Evolutionary conservation across 2,329 filamentous ascomycete genomes (phyloP).

Genomic region (Fusarium coffeatum): DNA sequence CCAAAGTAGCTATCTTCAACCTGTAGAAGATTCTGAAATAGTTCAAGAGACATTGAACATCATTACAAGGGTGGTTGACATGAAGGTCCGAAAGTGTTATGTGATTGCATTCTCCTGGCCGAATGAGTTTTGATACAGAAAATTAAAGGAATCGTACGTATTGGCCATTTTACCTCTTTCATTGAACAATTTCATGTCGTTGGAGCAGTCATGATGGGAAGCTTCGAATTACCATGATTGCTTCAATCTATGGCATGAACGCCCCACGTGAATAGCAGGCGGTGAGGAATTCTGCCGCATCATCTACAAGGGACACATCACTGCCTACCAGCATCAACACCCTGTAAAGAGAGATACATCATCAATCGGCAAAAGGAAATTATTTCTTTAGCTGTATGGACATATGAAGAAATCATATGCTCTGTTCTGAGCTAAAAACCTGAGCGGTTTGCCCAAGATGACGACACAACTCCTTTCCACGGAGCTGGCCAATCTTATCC

Average conservation of each 20-base stretch:
- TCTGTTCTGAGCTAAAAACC: constrained; percentile 42
- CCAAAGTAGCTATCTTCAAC: not conserved
- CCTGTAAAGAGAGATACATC: constrained; percentile 30
- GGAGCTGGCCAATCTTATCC: constrained; percentile 89
- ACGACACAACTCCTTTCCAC: constrained; percentile 89
- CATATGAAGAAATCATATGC: constrained; percentile 34
- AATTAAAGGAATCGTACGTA: too few relatives aligned
- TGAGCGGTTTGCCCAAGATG: constrained; percentile 67
- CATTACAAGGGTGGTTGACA: not conserved
- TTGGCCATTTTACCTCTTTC: too few relatives aligned
- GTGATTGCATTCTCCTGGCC: not conserved
- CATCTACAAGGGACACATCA: constrained; percentile 49
- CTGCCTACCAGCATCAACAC: constrained; percentile 39
- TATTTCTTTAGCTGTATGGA: constrained; percentile 45
- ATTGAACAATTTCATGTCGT: too few relatives aligned
- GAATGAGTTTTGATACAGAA: not conserved
- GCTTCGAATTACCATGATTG: constrained; percentile 5
- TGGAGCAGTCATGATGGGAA: constrained; percentile 18
- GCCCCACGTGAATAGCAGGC: constrained; percentile 45
- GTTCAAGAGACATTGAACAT: not conserved
- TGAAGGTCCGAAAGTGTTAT: not conserved
- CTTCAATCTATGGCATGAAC: constrained; percentile 4
- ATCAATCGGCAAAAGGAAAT: constrained; percentile 26
- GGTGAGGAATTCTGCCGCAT: constrained; percentile 48
- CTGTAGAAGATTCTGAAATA: not conserved